Evolutionary conservation across 2,329 filamentous ascomycete genomes (phyloP), one percentile per base, ranked within the genome.

Genomic region (Chaetomium globosum): DNA sequence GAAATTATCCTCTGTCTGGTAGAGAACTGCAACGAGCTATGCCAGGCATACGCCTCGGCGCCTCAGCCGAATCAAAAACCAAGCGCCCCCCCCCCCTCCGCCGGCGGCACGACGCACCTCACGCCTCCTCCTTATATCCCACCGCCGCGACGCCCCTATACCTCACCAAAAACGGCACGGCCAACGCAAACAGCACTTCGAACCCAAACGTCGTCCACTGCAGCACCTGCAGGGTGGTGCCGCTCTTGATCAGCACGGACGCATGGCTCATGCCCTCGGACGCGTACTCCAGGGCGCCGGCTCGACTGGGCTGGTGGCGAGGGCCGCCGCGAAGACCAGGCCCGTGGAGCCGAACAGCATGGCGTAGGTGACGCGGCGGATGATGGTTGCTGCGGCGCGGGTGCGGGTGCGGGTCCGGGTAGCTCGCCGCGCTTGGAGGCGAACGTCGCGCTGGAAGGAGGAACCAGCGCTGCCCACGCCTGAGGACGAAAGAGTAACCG

Each of bases 201-300:
- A 72, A 71, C 54, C 70, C 71, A 65, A 73, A 72, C 13, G 66
- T 61, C 26, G 70, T 61, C 72, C 72, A 73, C 71, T 73, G 72
- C 61, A 73, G 49, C 23, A 73, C 71, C 69, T 72, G 71, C 53
- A 73, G 59, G 43, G 69, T 70, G 10, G 64, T 65, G 1, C 72
- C 72, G 0, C 61, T 51, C 43, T 66, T 61, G 39, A 73, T 69
- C 30, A 70, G 43, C n/a, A 71, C 67, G 19, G 56, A 33, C 5
- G 54, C 49, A 9, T 66, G 63, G 13, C 43, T 53, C 28, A 62
- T 67, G 3, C 59, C 62, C 1, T 23, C 33, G 1, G 67, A 51
- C 21, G 69, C 65, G 39, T 65, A 69, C 46, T 71, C 57, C 28
- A 73, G 62, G 39, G 69, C 71, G 12, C 64, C 68, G 0, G 68